Conservation (phyloP, 805 yeast genomes). For the Metschnikowia rubicola region DNA sequence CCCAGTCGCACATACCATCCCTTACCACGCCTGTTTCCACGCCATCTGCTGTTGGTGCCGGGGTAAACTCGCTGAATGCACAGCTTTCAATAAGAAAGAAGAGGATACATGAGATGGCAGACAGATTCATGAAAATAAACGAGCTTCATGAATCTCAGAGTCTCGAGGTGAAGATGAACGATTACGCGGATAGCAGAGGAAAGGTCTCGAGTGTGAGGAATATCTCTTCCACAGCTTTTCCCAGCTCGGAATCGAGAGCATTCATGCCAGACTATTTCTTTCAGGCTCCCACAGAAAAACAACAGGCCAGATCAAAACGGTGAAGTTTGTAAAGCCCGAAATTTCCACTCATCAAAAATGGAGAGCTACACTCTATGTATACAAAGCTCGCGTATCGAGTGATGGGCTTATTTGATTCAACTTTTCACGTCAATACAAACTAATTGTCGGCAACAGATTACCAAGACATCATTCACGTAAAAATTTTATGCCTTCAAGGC, state of each 20-base stretch:
- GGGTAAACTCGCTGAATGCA: conserved; percentile 13
- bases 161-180: conserved; percentile 5
- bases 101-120: conserved; percentile 40
- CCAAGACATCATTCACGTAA: no score
- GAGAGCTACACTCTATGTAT: no score
- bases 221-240: conserved; percentile 7
- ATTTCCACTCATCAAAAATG: no score
- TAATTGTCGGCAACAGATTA: no score
- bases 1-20: conserved; percentile 22
- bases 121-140: conserved; percentile 34
- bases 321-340: neutral
- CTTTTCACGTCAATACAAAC: no score
- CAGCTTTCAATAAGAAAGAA: conserved; percentile 37
- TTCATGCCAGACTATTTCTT: conserved; percentile 19
- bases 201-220: conserved; percentile 5
- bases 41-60: conserved; percentile 7
- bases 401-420: no score
- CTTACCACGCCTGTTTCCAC: conserved; percentile 14
- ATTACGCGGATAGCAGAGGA: conserved; percentile 5
- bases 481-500: no score
- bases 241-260: conserved; percentile 18
- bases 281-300: conserved; percentile 10
- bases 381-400: no score
- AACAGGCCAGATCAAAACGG: conserved; percentile 30
- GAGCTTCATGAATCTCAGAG: conserved; percentile 28